Base-by-base conservation (phyloP, 495 filamentous ascomycete species). In the Xylaria flabelliformis region DNA sequence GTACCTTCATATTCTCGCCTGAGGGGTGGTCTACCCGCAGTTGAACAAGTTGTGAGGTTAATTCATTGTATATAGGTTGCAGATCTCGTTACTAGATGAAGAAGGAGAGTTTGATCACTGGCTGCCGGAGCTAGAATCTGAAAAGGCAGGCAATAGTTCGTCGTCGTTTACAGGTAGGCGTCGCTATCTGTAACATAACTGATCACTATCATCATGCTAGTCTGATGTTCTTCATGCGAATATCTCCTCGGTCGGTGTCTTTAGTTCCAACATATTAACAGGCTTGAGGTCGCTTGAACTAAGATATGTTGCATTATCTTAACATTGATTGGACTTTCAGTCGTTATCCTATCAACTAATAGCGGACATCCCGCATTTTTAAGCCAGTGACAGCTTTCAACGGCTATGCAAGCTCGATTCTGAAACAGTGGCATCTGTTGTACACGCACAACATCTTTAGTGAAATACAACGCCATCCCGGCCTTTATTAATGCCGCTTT, bases 341-440 rank as follows among this genome's bases (percentile, higher is more conserved):
- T 46, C 32, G 36, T 50, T 42, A 41, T 29, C 46, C 69, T 56
- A 15, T 53, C 26, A 21, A 55, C 9, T n/a, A 55, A 19, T 4
- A 56, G n/a, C 19, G 19, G 17, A 42, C 21, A 64, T 1, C 36
- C 61, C 50, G 36, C 46, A 64, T 34, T 12, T 36, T 29, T 48
- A 34, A 64, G n/a, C 69, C 69, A 64, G 69, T 71, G 48, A 26
- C 61, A 50, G 36, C 39, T 15, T 29, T 44, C 61, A 56, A 71
- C 59, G 69, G 69, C 50, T 48, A 55, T 64, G 69, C 69, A 71
- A 29, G 46, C 32, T 64, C 24, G 34, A 42, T 13, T 55, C 61
- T 71, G 69, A 71, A 71, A 71, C 69, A 64, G 61, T 71, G 69
- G 69, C 69, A 71, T 63, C 46, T 64, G 69, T 41, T 39, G 42